phyloP scores from a whole-genome alignment of 2,329 filamentous ascomycete genomes.

The Claviceps purpurea region DNA sequence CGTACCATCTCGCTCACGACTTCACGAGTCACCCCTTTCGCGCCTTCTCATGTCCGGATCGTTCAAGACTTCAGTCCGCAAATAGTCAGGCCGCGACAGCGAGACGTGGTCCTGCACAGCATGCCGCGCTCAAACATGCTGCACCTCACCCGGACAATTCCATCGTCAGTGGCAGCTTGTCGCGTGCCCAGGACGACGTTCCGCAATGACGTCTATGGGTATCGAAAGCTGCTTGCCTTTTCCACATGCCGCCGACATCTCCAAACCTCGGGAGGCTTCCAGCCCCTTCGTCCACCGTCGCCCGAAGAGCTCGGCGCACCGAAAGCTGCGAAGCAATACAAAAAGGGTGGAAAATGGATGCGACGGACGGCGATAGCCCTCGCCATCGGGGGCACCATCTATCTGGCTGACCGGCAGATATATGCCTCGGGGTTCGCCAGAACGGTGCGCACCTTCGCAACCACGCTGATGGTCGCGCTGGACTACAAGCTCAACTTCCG shows the following conservation, averaged over 20 bases:
- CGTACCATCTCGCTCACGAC: neutral
- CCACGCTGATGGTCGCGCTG: conserved; percentile 65
- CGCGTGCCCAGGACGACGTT: conserved; percentile 6
- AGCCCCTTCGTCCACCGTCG: conserved; percentile 61
- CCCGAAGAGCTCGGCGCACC: conserved; percentile 67
- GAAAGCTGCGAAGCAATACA: conserved; percentile 55
- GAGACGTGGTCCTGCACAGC: conserved; percentile 8
- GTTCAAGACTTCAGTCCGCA: neutral
- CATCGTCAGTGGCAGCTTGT: conserved; percentile 6
- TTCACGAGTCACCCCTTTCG: neutral
- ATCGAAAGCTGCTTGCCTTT: neutral
- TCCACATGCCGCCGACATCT: conserved; percentile 12
- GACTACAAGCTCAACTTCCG: conserved; percentile 98
- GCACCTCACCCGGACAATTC: conserved; percentile 10
- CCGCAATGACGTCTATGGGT: conserved; percentile 4
- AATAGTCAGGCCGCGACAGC: neutral
- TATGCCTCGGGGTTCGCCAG: conserved; percentile 71
- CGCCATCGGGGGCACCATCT: conserved; percentile 45
- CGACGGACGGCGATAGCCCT: conserved; percentile 56
- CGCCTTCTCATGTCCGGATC: neutral
- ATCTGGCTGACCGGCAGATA: conserved; percentile 56
- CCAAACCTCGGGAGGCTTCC: conserved; percentile 33
- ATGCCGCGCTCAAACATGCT: conserved; percentile 18
- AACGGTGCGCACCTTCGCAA: conserved; percentile 67
- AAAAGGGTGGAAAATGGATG: conserved; percentile 58